A percentile compares a stretch with the other conserved stretches of the same genome.
These are phyloP conservation scores for Xylaria acuta DNA, from an alignment of 495 filamentous ascomycete species.

Conservation along the genomic window DNA sequence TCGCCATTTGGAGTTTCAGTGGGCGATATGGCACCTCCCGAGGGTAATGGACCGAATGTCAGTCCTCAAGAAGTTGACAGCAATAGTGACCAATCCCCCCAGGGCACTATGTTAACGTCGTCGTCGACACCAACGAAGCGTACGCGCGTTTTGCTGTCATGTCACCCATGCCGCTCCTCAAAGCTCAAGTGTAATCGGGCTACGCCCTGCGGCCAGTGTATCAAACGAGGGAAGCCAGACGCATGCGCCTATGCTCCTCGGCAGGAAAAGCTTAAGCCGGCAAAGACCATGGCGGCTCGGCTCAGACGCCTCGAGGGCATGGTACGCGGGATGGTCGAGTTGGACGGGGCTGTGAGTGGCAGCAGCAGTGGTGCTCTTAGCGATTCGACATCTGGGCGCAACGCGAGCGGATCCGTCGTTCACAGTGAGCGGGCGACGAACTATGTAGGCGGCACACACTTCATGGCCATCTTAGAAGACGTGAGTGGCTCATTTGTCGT, in stretches of 20 bases:
- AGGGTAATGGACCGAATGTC: not conserved
- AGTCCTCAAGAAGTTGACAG: slow-evolving; percentile 2
- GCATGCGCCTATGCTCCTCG: slow-evolving; percentile 55
- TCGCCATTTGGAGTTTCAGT: not conserved
- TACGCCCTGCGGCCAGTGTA: slow-evolving; percentile 49
- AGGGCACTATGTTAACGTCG: not conserved
- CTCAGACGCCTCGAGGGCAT: slow-evolving; percentile 61
- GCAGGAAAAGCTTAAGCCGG: slow-evolving; percentile 44
- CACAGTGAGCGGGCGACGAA: slow-evolving; percentile 44
- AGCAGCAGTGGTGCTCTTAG: not conserved
- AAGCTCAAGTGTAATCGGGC: slow-evolving; percentile 52
- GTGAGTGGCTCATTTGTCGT: slow-evolving; percentile 37
- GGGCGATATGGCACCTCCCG: slow-evolving; percentile 11
- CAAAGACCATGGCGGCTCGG: slow-evolving; percentile 56
- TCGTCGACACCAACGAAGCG: slow-evolving; percentile 39
- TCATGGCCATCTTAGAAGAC: slow-evolving; percentile 63
- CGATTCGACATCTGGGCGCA: slow-evolving; percentile 25
- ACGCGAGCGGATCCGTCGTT: slow-evolving; percentile 41
- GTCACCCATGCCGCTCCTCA: slow-evolving; percentile 48
- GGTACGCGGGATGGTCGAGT: slow-evolving; percentile 56
- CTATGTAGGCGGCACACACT: slow-evolving; percentile 61
- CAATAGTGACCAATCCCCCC: slow-evolving; percentile 2
- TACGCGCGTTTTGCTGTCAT: slow-evolving; percentile 48
- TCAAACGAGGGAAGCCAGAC: slow-evolving; percentile 49
- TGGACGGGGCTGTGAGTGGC: slow-evolving; percentile 36